Conservation (phyloP, 116 monocot genomes). For the Trichopus zeylanicus region DNA sequence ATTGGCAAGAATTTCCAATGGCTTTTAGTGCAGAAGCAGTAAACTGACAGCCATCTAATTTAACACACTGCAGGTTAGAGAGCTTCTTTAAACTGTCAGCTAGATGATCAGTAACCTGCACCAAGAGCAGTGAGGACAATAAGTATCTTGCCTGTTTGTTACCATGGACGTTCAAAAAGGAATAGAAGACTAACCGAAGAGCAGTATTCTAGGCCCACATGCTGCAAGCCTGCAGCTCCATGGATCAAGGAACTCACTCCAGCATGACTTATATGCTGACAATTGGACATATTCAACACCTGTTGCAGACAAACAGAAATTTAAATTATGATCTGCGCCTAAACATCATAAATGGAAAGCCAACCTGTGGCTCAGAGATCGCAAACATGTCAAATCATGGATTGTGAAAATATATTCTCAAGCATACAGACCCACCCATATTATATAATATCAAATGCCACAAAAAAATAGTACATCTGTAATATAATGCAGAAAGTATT, state of each 20-base stretch:
- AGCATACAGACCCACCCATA: too few relatives aligned
- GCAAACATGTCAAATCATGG: too few relatives aligned
- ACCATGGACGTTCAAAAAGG: background rate
- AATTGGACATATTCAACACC: slow-evolving; percentile 59
- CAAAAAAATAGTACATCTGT: too few relatives aligned
- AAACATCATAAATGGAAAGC: too few relatives aligned
- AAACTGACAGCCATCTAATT: slow-evolving; percentile 58
- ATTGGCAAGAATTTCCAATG: slow-evolving; percentile 30
- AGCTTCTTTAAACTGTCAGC: slow-evolving; percentile 29
- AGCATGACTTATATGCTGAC: slow-evolving; percentile 24
- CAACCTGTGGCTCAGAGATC: too few relatives aligned
- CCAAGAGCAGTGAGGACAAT: background rate
- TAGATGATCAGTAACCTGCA: slow-evolving; percentile 43
- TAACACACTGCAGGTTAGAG: slow-evolving; percentile 37
- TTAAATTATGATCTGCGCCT: background rate
- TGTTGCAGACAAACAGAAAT: slow-evolving; percentile 16
- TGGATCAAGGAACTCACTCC: slow-evolving; percentile 39
- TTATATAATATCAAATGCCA: too few relatives aligned
- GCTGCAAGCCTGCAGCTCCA: slow-evolving; percentile 23
- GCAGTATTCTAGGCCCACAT: slow-evolving; percentile 38
- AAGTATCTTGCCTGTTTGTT: background rate
- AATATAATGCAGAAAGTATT: too few relatives aligned
- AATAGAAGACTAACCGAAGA: slow-evolving; percentile 25
- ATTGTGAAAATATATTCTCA: too few relatives aligned
- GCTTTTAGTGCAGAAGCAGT: slow-evolving; percentile 33